Evolutionary conservation across 2,329 filamentous ascomycete genomes (phyloP).

Genomic region (Torrubiella hemipterigena): DNA sequence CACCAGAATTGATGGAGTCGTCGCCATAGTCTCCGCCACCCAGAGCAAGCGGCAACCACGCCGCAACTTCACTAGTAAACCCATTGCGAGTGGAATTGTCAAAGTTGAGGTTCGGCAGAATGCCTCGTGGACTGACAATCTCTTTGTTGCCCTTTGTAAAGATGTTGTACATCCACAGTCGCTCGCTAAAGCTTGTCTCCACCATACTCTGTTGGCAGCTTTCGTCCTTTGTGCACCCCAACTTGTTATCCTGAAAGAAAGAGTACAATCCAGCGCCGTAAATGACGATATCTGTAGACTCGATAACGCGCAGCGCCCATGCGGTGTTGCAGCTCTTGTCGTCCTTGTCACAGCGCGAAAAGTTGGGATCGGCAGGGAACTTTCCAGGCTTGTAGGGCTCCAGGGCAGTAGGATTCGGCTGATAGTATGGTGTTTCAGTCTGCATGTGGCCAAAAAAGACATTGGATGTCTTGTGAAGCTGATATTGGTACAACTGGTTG

Average conservation of each 20-base stretch:
- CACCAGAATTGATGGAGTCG: too few species aligned
- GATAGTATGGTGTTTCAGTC: conserved; percentile 45
- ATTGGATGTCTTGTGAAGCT: conserved; percentile 33
- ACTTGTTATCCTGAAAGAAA: conserved; percentile 47
- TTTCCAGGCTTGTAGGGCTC: conserved; percentile 24
- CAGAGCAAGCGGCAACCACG: too few species aligned
- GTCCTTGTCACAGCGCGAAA: conserved; percentile 17
- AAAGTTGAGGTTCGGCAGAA: too few species aligned
- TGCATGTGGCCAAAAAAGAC: conserved; percentile 39
- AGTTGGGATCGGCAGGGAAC: conserved; percentile 7
- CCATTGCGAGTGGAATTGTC: too few species aligned
- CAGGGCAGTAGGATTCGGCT: conserved; percentile 34
- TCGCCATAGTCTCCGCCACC: too few species aligned
- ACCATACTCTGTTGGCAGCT: conserved; percentile 30
- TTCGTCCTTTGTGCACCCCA: conserved; percentile 30
- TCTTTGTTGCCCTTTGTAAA: background rate
- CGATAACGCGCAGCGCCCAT: conserved; percentile 40
- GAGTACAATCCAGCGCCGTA: conserved; percentile 45
- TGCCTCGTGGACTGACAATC: background rate
- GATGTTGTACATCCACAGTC: background rate
- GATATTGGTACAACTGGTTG: conserved; percentile 37
- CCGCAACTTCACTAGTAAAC: too few species aligned
- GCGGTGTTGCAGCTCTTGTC: conserved; percentile 18
- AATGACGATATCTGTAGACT: conserved; percentile 31
- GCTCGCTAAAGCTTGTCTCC: conserved; percentile 4